Evolutionary conservation across 164 flowering plant species (phyloP).

Genomic region (Tinospora cordifolia): DNA sequence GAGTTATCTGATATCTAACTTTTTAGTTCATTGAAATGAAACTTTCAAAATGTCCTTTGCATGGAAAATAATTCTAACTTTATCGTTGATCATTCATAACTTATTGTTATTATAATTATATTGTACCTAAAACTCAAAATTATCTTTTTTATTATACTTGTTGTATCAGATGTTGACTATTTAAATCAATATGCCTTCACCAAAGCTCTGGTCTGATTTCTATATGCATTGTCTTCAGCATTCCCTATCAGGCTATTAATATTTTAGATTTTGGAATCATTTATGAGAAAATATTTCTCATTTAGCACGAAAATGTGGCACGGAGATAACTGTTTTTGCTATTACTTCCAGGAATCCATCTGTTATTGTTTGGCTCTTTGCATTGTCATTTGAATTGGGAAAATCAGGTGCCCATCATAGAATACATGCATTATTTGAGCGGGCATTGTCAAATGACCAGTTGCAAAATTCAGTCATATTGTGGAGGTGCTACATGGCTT

Average conservation of each 20-base stretch:
- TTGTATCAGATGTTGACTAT: too few relatives aligned
- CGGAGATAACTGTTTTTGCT: not conserved
- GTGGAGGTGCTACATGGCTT: constrained; percentile 80
- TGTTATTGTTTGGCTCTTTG: constrained; percentile 53
- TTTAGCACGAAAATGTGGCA: not conserved
- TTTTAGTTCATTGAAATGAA: too few relatives aligned
- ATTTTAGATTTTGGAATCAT: not conserved
- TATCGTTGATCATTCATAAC: too few relatives aligned
- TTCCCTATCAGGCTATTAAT: not conserved
- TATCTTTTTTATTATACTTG: too few relatives aligned
- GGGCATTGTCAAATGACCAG: constrained; percentile 55
- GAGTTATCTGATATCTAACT: too few relatives aligned
- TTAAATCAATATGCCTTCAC: too few relatives aligned
- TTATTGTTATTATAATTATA: too few relatives aligned
- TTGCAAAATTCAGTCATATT: constrained; percentile 55
- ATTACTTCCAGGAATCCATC: constrained; percentile 65
- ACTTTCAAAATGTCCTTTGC: too few relatives aligned
- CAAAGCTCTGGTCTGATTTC: too few relatives aligned
- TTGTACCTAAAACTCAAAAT: too few relatives aligned
- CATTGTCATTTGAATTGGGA: constrained; percentile 61
- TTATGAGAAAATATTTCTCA: not conserved
- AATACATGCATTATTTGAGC: constrained; percentile 78
- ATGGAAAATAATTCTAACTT: too few relatives aligned
- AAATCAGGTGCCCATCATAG: constrained; percentile 59
- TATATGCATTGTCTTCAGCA: not conserved